Evolutionary conservation across 306 rosid species (phyloP), one percentile per base, ranked within the genome.

Genomic region (Vachellia collinsii): DNA sequence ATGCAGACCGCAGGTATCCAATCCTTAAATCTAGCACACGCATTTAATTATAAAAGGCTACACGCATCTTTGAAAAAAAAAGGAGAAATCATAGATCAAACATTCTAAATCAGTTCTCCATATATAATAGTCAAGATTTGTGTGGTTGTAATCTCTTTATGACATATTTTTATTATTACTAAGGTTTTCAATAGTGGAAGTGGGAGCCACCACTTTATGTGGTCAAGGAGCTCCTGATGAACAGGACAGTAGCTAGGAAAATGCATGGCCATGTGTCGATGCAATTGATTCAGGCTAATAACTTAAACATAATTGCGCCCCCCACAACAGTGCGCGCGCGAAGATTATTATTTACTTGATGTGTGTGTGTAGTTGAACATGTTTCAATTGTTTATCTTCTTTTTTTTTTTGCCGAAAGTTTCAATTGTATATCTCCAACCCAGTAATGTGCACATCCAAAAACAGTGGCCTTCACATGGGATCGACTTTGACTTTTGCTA

Each of bases 191-290:
- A 67, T 29, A 65, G 38, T 72, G 86, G 76, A 29, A 65, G 11
- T 65, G 86, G 86, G 43, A 65, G 56, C 76, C 79, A 51, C 82
- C 72, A 5, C 79, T 72, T 50, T 50, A 3, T 29, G 43, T 63
- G 75, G 81, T 50, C 37, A 4, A 10, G n/a, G 37, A 29, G 4
- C 4, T 54, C 65, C 25, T 61, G 23, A 76, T 50, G 56, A 46
- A 77, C 43, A 14, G 50, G 64, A 43, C 43, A 19, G 72, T 11
- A 22, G 62, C 77, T 8, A 19, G 62, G 58, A 79, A 63, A 70
- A 0, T 34, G 38, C 11, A 59, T 25, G 14, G 53, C 38, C n/a
- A 67, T 23, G 12, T 8, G 20, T 38, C 39, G 11, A 48, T 59
- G 4, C 38, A 8, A 36, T 34, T 44, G 29, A 3, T 23, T 53